Evolutionary conservation across 257 asterid species (phyloP).

Genomic region (Ocimum tenuiflorum): DNA sequence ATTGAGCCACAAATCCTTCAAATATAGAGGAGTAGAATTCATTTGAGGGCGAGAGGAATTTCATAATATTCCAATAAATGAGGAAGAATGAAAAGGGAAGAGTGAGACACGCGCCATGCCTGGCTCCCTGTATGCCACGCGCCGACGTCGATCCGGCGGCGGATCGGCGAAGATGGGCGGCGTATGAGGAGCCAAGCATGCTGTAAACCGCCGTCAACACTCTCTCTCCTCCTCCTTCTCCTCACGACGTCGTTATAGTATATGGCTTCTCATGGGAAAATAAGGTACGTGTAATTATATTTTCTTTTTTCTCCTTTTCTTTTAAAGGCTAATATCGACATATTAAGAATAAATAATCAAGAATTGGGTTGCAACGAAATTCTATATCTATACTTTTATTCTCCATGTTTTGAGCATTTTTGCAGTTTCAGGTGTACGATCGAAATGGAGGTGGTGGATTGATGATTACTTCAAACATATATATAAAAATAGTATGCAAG

Average conservation of each 20-base stretch:
- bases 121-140: conserved; percentile 66
- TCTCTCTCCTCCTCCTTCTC: neutral
- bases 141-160: conserved; percentile 19
- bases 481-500: no score
- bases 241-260: neutral
- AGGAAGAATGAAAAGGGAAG: neutral
- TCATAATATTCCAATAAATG: no score
- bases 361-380: neutral
- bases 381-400: no score
- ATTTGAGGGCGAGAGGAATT: no score
- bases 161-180: conserved; percentile 40
- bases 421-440: neutral
- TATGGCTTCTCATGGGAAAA: neutral
- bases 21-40: no score
- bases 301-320: no score
- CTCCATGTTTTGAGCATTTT: neutral
- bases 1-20: neutral
- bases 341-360: no score
- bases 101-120: conserved; percentile 32
- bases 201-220: conserved; percentile 11
- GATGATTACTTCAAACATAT: no score
- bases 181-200: conserved; percentile 53
- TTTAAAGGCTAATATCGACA: no score
- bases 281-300: neutral
- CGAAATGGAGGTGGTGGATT: no score